Evolutionary conservation across 1,139 yeast species (phyloP).

Genomic region (Diutina pseudorugosa): DNA sequence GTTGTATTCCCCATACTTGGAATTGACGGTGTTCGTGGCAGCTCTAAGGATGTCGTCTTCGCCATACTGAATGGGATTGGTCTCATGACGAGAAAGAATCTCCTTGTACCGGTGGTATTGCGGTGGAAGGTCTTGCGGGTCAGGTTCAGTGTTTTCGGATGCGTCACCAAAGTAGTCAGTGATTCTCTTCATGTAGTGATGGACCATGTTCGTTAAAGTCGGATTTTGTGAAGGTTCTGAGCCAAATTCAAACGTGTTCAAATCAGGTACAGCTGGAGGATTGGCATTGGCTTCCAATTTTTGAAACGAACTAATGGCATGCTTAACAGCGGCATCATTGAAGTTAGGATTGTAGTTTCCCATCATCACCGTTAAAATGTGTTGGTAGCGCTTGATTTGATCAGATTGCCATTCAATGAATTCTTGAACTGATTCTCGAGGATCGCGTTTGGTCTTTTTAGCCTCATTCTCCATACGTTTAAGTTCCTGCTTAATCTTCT

Average conservation of each 20-base stretch:
- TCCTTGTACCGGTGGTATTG: not conserved
- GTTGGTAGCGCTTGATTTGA: conserved; percentile 23
- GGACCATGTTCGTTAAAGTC: conserved; percentile 5
- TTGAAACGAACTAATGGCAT: conserved; percentile 50
- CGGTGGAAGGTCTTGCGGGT: not conserved
- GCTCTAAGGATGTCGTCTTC: conserved; percentile 55
- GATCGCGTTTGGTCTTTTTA: not conserved
- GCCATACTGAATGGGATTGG: conserved; percentile 31
- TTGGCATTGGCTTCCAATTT: conserved; percentile 31
- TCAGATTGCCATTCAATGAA: conserved; percentile 9
- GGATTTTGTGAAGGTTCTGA: not conserved
- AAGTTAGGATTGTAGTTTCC: conserved; percentile 74
- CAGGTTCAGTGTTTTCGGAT: not conserved
- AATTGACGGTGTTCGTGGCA: conserved; percentile 15
- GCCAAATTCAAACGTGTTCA: not conserved
- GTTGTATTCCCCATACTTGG: conserved; percentile 53
- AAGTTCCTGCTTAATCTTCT: not conserved
- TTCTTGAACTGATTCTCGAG: conserved; percentile 11
- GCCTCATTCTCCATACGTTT: not conserved
- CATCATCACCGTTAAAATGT: conserved; percentile 32
- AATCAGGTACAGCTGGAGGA: not conserved
- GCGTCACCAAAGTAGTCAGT: not conserved
- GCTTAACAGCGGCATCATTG: conserved; percentile 80
- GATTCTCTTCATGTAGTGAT: conserved; percentile 5
- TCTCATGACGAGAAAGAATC: not conserved